Conservation (phyloP, 2,329 filamentous ascomycete species). For the Incumbomyces delicatus region DNA sequence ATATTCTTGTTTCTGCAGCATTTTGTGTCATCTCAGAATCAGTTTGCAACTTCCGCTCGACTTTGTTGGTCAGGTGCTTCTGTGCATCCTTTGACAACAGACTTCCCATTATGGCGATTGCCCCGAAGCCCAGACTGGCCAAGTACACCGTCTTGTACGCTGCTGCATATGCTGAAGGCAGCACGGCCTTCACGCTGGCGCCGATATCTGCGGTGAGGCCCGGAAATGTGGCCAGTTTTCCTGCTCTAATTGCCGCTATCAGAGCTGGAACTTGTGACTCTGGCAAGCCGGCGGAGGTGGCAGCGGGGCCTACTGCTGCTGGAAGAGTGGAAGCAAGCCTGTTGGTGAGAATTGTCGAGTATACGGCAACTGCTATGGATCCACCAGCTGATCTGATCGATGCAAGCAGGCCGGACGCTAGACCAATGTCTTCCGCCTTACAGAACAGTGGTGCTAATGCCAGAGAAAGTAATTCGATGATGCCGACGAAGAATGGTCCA, state of each 20-base stretch:
- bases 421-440: constrained; percentile 19
- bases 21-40: not conserved
- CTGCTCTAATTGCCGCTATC: constrained; percentile 26
- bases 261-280: constrained; percentile 25
- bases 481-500: constrained; percentile 12
- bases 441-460: constrained; percentile 13
- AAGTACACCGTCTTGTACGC: constrained; percentile 35
- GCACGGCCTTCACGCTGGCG: constrained; percentile 25
- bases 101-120: not conserved
- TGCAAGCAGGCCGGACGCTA: constrained; percentile 18
- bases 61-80: not conserved
- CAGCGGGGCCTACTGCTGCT: constrained; percentile 26
- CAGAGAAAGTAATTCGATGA: constrained; percentile 19
- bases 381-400: constrained; percentile 17
- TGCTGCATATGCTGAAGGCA: constrained; percentile 32
- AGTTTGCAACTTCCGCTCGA: constrained; percentile 1
- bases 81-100: constrained; percentile 1
- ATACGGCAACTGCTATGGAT: constrained; percentile 19
- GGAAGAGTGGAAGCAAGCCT: constrained; percentile 3
- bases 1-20: no score
- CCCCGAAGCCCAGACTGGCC: constrained; percentile 13
- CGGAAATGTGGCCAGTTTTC: constrained; percentile 23
- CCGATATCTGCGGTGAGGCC: constrained; percentile 26
- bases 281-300: constrained; percentile 31
- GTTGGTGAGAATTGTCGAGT: constrained; percentile 19